Base-by-base conservation (phyloP, 2,329 filamentous ascomycete species). In the Tolypocladium tundrense region DNA sequence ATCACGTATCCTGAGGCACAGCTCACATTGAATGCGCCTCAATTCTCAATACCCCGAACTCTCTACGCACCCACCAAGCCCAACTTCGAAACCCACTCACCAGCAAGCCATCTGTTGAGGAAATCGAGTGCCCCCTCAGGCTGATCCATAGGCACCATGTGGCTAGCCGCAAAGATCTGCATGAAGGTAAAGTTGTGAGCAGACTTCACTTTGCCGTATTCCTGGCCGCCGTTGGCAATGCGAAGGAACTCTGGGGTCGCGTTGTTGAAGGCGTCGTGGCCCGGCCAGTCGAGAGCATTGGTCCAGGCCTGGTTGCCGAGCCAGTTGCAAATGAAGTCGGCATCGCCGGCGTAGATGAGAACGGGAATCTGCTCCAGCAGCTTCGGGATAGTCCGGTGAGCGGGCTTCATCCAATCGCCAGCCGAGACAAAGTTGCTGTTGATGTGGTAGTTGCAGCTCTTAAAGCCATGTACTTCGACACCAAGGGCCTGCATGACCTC, bases 381-480 rank as follows among this genome's bases (percentile, higher is more conserved):
- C 57, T 82, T 84, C 40, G 93, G 92, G 7, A 97, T 88, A 31
- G 96, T 82, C 60, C 87, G 88, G 80, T 97, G 91, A 85, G 88
- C 96, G 53, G 93, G 93, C 81, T 95, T 87, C 88, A 96, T 96
- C 92, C 92, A 97, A 76, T 99, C 93, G 70, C 93, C 93, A 69
- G 93, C 87, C 78, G 96, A 92, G 58, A 96, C 78, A 84, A 99
- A 97, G 83, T 96, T 95, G 69, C 91, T 85, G 85, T 97, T 97
- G 77, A 97, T 93, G 75, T 96, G 90, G 67, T 92, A 91, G 83
- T 97, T 97, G 85, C 93, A 97, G 72, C 88, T 92, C 70, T 96
- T 89, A 73, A 95, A 97, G 70, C 80, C 83, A 64, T 84, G 80
- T 58, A 97, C 90, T 77, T 97, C 93, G 55, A 86, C 91, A 62